A percentile compares a stretch with the other conserved stretches of the same genome.
phyloP scores from a whole-genome alignment of 2,329 filamentous ascomycete species.

The Uncinocarpus reesii region DNA sequence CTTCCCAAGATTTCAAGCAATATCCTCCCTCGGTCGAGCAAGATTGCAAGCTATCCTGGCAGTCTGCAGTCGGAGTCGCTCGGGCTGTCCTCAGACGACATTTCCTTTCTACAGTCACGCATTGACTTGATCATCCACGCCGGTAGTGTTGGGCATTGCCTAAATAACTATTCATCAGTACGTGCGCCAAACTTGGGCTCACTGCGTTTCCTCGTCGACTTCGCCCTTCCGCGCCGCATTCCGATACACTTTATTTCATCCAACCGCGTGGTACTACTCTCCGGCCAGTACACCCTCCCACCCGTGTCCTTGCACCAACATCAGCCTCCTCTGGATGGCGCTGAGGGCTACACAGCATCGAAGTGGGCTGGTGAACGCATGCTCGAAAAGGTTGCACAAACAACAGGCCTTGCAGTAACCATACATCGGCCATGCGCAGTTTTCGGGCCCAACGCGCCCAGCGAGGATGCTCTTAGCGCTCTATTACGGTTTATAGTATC shows the following conservation, averaged over 20 bases:
- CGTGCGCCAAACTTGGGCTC: constrained; percentile 20
- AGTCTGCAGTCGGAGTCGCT: constrained; percentile 29
- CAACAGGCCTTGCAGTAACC: background rate
- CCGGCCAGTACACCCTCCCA: background rate
- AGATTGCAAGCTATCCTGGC: constrained; percentile 30
- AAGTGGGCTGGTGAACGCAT: constrained; percentile 35
- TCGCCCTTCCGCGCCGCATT: constrained; percentile 17
- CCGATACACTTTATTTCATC: constrained; percentile 28
- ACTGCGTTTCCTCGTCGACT: constrained; percentile 18
- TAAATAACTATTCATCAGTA: constrained; percentile 23
- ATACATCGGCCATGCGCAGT: background rate
- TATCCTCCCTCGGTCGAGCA: constrained; percentile 12
- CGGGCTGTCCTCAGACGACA: constrained; percentile 29
- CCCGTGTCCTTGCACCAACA: too few species aligned
- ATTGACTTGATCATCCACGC: constrained; percentile 45
- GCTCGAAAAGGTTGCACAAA: constrained; percentile 18
- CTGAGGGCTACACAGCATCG: constrained; percentile 28
- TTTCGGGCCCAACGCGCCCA: background rate
- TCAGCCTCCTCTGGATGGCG: constrained; percentile 19
- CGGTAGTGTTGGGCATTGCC: constrained; percentile 31
- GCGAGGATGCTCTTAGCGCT: background rate
- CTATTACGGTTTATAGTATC: background rate
- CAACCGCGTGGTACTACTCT: constrained; percentile 14
- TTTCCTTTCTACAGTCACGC: constrained; percentile 21
- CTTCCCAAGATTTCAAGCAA: constrained; percentile 6